phyloP scores from a whole-genome alignment of 31 red algal species.

The Odonthalia washingtoniensis region DNA sequence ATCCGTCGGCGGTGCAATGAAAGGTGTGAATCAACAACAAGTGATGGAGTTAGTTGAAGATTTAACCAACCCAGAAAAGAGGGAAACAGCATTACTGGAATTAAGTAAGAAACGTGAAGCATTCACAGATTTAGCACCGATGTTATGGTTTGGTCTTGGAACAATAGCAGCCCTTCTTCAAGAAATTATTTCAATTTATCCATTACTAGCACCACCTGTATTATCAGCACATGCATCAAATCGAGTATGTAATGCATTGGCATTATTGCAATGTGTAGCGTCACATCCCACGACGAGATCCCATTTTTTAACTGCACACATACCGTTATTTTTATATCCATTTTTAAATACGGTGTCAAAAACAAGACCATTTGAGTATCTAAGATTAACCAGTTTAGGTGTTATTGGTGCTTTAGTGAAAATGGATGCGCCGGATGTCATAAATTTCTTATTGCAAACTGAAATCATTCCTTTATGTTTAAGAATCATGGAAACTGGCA shows the following conservation, averaged over 20 bases:
- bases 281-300: slow-evolving; percentile 88
- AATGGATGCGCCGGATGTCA: slow-evolving; percentile 99
- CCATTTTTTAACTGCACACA: slow-evolving; percentile 95
- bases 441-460: slow-evolving; percentile 93
- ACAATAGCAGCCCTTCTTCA: slow-evolving; percentile 94
- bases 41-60: slow-evolving; percentile 69
- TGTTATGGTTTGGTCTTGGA: slow-evolving; percentile 93
- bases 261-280: slow-evolving; percentile 96
- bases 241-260: slow-evolving; percentile 97
- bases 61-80: slow-evolving; percentile 81
- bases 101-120: slow-evolving; percentile 96
- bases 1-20: slow-evolving; percentile 29
- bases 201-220: slow-evolving; percentile 89
- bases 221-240: slow-evolving; percentile 98
- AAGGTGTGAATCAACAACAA: slow-evolving; percentile 60
- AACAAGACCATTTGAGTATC: slow-evolving; percentile 98
- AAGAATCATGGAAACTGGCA: slow-evolving; percentile 99
- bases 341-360: slow-evolving; percentile 99
- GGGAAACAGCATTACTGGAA: slow-evolving; percentile 93
- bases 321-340: slow-evolving; percentile 97
- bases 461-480: slow-evolving; percentile 98
- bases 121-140: slow-evolving; percentile 88
- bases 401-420: slow-evolving; percentile 99
- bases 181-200: slow-evolving; percentile 99
- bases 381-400: slow-evolving; percentile 96